A percentile compares a stretch with the other conserved stretches of the same genome.
phyloP scores from a whole-genome alignment of 2,329 filamentous ascomycete species.

The Grosmannia clavigera region DNA sequence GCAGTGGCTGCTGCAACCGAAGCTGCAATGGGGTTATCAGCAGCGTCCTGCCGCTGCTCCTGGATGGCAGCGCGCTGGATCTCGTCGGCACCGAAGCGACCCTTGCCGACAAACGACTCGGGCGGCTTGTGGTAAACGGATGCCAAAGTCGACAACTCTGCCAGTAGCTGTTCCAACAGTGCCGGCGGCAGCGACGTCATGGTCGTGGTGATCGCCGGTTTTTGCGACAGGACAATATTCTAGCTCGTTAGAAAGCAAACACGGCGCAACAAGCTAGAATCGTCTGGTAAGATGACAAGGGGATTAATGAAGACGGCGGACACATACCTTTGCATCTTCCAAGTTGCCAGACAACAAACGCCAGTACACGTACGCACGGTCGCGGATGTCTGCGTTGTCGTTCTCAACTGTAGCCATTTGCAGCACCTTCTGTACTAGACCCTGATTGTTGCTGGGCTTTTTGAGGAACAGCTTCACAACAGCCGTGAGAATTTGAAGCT shows the following conservation, averaged over 20 bases:
- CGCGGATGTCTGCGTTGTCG: constrained; percentile 94
- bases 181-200: constrained; percentile 78
- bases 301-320: background rate
- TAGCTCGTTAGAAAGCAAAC: constrained; percentile 17
- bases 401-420: constrained; percentile 88
- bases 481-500: constrained; percentile 91
- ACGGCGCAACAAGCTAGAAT: background rate
- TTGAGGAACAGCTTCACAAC: constrained; percentile 97
- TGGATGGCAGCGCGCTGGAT: constrained; percentile 94
- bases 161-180: constrained; percentile 79
- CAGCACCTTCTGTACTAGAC: constrained; percentile 84
- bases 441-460: constrained; percentile 84
- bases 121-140: constrained; percentile 98
- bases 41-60: constrained; percentile 84
- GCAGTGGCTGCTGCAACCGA: constrained; percentile 59
- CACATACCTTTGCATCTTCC: constrained; percentile 67
- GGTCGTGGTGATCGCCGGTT: constrained; percentile 86
- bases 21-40: constrained; percentile 87
- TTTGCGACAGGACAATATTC: constrained; percentile 85
- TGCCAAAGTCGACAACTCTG: constrained; percentile 84
- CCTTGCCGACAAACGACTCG: constrained; percentile 94
- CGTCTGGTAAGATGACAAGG: too few species aligned
- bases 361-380: constrained; percentile 98
- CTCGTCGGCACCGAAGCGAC: constrained; percentile 83
- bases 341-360: constrained; percentile 85